Evolutionary conservation across 331 rosid genomes (phyloP), one percentile per base, ranked within the genome.

Genomic region (Quercus lobata): DNA sequence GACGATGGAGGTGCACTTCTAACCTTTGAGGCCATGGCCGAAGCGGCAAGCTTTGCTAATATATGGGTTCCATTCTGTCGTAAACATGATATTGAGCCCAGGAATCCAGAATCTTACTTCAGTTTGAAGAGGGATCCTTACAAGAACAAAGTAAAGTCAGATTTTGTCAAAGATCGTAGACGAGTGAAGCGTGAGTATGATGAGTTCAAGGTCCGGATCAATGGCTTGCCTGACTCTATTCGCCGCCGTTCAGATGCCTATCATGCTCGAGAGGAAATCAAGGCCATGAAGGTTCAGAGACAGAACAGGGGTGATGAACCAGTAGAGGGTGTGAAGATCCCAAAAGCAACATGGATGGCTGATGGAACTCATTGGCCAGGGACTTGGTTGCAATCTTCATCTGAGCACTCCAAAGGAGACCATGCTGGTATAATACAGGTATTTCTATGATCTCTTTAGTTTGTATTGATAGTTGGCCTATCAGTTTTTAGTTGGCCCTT

Each of bases 311-410:
- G 71, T 21, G 90, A 81, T 81, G 90, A 87, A 69, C 84, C 86
- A 44, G 24, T 79, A 46, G 90, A 87, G 73, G 22, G 75, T 62
- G 77, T 49, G 10, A 87, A 87, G 83, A 74, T 87, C 61, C 88
- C 84, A 34, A 87, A 87, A 82, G 90, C 90, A 46, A 87, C 90
- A 76, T 88, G 91, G 91, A 88, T 88, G 91, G 89, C 91, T 70
- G 89, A 88, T 83, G 88, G 90, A 61, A 81, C 90, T 44, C 84
- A 87, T 57, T 87, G 90, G 90, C 90, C 90, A 12, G 90, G 90
- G 32, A 87, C 90, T 69, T 87, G 90, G 90, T 61, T 84, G 72
- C 73, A 0, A 79, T 63, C 86, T 76, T 18, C 83, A 60, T 4
- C 86, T 63, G 88, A 87, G 77, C 90, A 87, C 80, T 79, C 88